Conservation (phyloP, 805 yeast genomes). For the Sugiyamaella chiloensis region DNA sequence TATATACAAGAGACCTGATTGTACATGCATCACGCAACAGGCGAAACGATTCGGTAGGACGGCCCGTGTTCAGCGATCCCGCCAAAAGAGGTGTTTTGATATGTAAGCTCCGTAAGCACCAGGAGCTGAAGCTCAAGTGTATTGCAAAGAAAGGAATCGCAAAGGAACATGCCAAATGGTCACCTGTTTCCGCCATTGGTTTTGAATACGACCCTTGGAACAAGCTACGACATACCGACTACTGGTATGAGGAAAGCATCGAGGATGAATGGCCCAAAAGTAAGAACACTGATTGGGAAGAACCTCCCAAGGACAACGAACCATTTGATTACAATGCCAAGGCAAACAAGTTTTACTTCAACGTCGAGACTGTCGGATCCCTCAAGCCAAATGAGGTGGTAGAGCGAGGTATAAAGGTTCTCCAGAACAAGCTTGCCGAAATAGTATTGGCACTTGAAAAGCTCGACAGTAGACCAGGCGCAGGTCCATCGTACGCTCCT, state of each 20-base stretch:
- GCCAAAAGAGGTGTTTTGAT: slow-evolving; percentile 81
- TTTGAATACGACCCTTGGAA: slow-evolving; percentile 99
- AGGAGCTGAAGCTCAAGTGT: slow-evolving; percentile 83
- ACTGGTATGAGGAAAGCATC: slow-evolving; percentile 90
- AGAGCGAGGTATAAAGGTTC: slow-evolving; percentile 72
- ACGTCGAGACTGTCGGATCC: slow-evolving; percentile 89
- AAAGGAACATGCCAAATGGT: slow-evolving; percentile 98
- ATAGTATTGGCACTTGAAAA: slow-evolving; percentile 65
- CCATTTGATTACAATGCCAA: slow-evolving; percentile 79
- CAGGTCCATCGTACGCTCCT: not conserved
- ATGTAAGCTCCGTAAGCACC: slow-evolving; percentile 88
- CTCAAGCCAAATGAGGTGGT: slow-evolving; percentile 89
- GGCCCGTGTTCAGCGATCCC: slow-evolving; percentile 79
- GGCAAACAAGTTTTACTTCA: slow-evolving; percentile 79
- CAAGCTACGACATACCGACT: slow-evolving; percentile 90
- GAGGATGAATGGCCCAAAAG: slow-evolving; percentile 92
- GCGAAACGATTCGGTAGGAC: slow-evolving; percentile 55
- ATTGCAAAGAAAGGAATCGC: slow-evolving; percentile 97
- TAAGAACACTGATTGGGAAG: slow-evolving; percentile 91
- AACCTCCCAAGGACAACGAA: slow-evolving; percentile 85
- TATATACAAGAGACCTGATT: slow-evolving; percentile 77
- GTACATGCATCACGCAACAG: slow-evolving; percentile 43
- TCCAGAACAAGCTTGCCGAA: slow-evolving; percentile 88
- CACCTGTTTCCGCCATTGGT: slow-evolving; percentile 92
- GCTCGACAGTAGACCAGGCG: slow-evolving; percentile 11